Percentiles rank a stretch among this genome's conserved stretches.
Evolutionary conservation across 1,139 yeast species (phyloP).

Genomic region (Candida glucosophila): DNA sequence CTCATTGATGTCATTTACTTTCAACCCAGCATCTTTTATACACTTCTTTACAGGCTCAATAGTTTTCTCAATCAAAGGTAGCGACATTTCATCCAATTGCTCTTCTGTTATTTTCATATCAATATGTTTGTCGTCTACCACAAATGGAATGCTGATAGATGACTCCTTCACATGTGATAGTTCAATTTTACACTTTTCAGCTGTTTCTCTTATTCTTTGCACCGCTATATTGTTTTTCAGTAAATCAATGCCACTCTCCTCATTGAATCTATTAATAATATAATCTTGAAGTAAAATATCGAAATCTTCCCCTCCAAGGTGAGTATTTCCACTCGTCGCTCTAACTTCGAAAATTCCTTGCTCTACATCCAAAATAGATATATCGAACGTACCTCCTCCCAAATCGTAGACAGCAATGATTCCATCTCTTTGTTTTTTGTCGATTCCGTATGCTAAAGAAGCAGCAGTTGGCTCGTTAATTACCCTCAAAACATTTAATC

Average conservation of each 20-base stretch:
- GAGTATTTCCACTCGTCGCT: constrained; percentile 81
- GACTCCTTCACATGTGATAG: constrained; percentile 53
- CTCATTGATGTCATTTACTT: constrained; percentile 56
- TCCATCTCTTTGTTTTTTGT: constrained; percentile 46
- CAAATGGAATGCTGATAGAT: constrained; percentile 56
- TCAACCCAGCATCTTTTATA: constrained; percentile 60
- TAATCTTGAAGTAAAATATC: constrained; percentile 53
- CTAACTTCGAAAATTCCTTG: constrained; percentile 77
- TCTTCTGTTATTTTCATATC: constrained; percentile 47
- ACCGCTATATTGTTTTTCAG: constrained; percentile 39
- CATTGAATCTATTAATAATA: constrained; percentile 39
- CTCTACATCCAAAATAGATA: constrained; percentile 69
- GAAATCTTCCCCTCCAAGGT: constrained; percentile 77
- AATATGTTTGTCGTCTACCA: constrained; percentile 43
- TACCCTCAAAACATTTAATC: constrained; percentile 59
- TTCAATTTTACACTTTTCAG: constrained; percentile 65
- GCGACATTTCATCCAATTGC: constrained; percentile 55
- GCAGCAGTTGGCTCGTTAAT: constrained; percentile 81
- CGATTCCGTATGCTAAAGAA: constrained; percentile 70
- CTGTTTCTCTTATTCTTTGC: constrained; percentile 65
- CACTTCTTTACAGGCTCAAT: constrained; percentile 61
- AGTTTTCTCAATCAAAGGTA: constrained; percentile 53
- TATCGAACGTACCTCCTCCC: constrained; percentile 83
- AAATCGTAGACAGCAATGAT: constrained; percentile 69
- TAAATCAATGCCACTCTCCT: constrained; percentile 37